A percentile compares a stretch with the other conserved stretches of the same genome.
These are phyloP conservation scores for Phytophthora lateralis DNA, from an alignment of 352 stramenopile genomes.

Conservation along the genomic window DNA sequence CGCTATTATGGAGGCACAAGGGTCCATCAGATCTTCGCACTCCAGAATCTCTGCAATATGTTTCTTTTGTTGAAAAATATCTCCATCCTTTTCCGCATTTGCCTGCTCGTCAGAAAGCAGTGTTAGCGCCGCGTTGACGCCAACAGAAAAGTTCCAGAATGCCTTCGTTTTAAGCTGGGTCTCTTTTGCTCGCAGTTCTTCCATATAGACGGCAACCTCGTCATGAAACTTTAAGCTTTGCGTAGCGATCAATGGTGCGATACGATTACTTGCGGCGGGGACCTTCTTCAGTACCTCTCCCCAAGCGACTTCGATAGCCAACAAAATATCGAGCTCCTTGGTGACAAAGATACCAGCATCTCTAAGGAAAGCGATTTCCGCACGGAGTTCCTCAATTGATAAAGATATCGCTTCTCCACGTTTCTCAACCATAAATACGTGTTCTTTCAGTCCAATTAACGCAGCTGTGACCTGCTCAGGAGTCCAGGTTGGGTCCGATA, in stretches of 20 bases:
- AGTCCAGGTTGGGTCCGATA: slow-evolving; percentile 61
- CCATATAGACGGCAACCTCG: slow-evolving; percentile 87
- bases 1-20: slow-evolving; percentile 69
- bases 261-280: slow-evolving; percentile 62
- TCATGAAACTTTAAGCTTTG: slow-evolving; percentile 68
- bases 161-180: slow-evolving; percentile 49
- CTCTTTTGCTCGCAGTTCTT: slow-evolving; percentile 71
- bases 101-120: slow-evolving; percentile 49
- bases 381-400: slow-evolving; percentile 70
- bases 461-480: slow-evolving; percentile 65
- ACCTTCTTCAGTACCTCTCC: slow-evolving; percentile 68
- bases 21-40: slow-evolving; percentile 89
- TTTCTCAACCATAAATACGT: slow-evolving; percentile 83
- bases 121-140: slow-evolving; percentile 44
- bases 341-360: slow-evolving; percentile 59
- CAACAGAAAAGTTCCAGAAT: slow-evolving; percentile 71
- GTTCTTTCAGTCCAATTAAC: slow-evolving; percentile 75
- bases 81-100: slow-evolving; percentile 44
- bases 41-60: slow-evolving; percentile 94
- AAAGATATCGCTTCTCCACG: slow-evolving; percentile 64
- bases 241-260: slow-evolving; percentile 63
- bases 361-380: slow-evolving; percentile 67
- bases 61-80: slow-evolving; percentile 57
- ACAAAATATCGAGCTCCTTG: slow-evolving; percentile 63
- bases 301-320: slow-evolving; percentile 62